Evolutionary conservation across 345 rosid species (phyloP), one percentile per base, ranked within the genome.

Genomic region (Pistacia integerrima): DNA sequence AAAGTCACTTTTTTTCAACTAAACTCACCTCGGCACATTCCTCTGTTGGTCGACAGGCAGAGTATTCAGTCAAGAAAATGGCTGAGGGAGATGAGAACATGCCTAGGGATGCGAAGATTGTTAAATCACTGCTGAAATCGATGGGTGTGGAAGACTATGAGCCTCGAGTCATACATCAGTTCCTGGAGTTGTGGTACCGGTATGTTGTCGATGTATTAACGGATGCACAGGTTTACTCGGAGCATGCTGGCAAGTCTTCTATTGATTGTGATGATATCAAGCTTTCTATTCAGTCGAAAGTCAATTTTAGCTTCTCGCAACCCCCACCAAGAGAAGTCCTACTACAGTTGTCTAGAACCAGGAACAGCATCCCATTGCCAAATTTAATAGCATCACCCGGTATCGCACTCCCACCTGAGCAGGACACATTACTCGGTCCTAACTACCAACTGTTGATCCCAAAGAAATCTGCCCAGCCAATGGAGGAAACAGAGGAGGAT

Each of bases 71-170:
- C 14, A 63, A 33, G 65, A 69, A 4, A 14, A 91, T 91, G 95
- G 89, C 86, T 8, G 96, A 88, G 67, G 87, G 88, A 60, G 92
- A 88, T 16, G 88, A 83, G 56, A 89, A 88, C 58, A 1, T 91
- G 83, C 98, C 98, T 5, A 93, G 97, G 75, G 99, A 93, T 72
- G 99, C 98, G 4, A 92, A 87, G 85, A 90, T 90, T 64, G 97
- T 95, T 28, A 91, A 87, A 51, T 84, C 94, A 17, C 84, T 95
- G 72, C 91, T 95, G 10, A 92, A 91, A 72, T 95, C 96, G 2
- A 95, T 93, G 98, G 97, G 98, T 22, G 93, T 93, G 0, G 98
- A 95, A 73, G 94, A 95, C 41, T 88, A 93, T 68, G 97, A 95
- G 72, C 97, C 99, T 76, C 94, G 90, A 4, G 94, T 93, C 68